phyloP scores from a whole-genome alignment of 352 stramenopile species.

The Peronospora destructor region DNA sequence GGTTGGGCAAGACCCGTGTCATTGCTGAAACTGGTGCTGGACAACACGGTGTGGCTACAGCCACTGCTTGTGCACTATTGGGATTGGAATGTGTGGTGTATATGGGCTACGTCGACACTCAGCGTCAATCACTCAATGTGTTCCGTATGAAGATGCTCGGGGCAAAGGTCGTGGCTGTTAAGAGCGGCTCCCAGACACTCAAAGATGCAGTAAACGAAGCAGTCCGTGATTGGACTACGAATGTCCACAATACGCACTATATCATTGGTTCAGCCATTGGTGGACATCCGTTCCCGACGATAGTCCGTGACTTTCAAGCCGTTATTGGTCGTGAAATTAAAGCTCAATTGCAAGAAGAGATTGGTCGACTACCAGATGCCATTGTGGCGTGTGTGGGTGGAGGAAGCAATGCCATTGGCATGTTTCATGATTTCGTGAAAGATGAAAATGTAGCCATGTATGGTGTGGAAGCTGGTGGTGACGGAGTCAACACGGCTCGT shows the following conservation, averaged over 20 bases:
- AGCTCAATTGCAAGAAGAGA: slow-evolving; percentile 91
- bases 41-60: slow-evolving; percentile 97
- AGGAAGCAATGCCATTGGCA: slow-evolving; percentile 98
- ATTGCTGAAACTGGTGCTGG: slow-evolving; percentile 98
- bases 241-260: slow-evolving; percentile 97
- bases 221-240: slow-evolving; percentile 98
- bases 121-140: slow-evolving; percentile 96
- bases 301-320: slow-evolving; percentile 97
- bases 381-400: slow-evolving; percentile 97
- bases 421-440: slow-evolving; percentile 96
- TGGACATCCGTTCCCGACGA: slow-evolving; percentile 96
- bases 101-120: slow-evolving; percentile 98
- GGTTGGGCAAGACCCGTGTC: slow-evolving; percentile 94
- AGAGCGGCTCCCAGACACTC: slow-evolving; percentile 92
- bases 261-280: slow-evolving; percentile 97
- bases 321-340: slow-evolving; percentile 93
- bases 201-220: slow-evolving; percentile 99
- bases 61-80: slow-evolving; percentile 94
- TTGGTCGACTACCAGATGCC: slow-evolving; percentile 91
- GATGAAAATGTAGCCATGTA: slow-evolving; percentile 91
- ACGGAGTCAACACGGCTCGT: slow-evolving; percentile 82
- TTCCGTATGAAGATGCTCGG: slow-evolving; percentile 99
- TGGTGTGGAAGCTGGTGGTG: slow-evolving; percentile 94
- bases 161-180: slow-evolving; percentile 96
- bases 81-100: slow-evolving; percentile 96